These are phyloP conservation scores for Rhododendron ferrugineum DNA, from an alignment of 148 eudicot species.

Conservation along the genomic window DNA sequence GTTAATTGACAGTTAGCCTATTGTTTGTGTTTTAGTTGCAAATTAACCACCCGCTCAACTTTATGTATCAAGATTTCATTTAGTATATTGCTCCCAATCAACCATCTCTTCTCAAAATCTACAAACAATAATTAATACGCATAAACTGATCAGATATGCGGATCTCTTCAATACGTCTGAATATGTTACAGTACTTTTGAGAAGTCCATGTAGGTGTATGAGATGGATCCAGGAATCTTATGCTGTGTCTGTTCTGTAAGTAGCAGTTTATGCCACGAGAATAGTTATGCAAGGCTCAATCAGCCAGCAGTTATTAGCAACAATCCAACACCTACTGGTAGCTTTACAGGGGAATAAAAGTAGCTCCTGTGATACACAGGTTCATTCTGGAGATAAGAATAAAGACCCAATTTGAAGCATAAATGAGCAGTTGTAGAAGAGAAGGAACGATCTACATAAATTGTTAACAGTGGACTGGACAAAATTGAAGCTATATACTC, in stretches of 20 bases:
- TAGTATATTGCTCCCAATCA: background rate
- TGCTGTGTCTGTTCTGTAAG: background rate
- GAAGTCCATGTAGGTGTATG: background rate
- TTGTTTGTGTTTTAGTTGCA: background rate
- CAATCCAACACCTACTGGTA: background rate
- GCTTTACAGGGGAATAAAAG: background rate
- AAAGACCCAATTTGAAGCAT: background rate
- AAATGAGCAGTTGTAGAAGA: background rate
- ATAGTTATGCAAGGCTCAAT: background rate
- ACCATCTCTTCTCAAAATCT: background rate
- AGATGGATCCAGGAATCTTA: constrained; percentile 2
- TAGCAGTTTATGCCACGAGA: background rate
- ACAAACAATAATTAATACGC: background rate
- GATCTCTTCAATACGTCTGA: background rate
- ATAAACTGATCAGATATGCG: background rate
- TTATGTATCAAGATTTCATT: background rate
- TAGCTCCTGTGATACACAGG: background rate
- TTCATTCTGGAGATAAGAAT: background rate
- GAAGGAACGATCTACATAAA: background rate
- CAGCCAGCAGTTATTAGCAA: background rate
- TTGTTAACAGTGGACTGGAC: background rate
- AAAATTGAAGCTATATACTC: constrained; percentile 31
- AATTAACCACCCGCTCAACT: background rate
- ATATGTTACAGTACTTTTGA: background rate
- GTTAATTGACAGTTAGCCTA: background rate